These are phyloP conservation scores for Amniculicola lignicola DNA, from an alignment of 495 filamentous ascomycete genomes.

Conservation along the genomic window DNA sequence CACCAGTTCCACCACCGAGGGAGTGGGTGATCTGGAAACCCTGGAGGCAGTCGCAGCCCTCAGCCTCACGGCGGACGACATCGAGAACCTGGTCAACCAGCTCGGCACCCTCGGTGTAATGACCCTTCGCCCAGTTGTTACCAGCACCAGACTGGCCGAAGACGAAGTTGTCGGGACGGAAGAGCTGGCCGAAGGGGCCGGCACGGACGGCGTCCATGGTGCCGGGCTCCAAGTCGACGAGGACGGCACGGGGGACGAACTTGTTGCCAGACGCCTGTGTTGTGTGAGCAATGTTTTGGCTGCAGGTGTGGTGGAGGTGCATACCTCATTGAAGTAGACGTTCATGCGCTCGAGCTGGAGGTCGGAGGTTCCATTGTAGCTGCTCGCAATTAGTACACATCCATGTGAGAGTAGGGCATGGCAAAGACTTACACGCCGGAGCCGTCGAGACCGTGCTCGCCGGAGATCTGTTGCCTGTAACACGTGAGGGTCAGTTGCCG, in stretches of 20 bases:
- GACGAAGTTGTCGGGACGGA: conserved; percentile 99
- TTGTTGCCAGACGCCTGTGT: conserved; percentile 87
- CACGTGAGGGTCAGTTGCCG: conserved; percentile 20
- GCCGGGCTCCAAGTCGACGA: conserved; percentile 97
- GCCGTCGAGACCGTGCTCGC: conserved; percentile 97
- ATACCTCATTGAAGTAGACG: conserved; percentile 99
- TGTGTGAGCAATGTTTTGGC: conserved; percentile 28
- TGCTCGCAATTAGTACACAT: conserved; percentile 40
- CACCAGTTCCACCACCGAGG: conserved; percentile 99
- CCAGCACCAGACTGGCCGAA: conserved; percentile 99
- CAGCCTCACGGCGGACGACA: conserved; percentile 97
- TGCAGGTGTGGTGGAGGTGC: conserved; percentile 28
- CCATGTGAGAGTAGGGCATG: conserved; percentile 8
- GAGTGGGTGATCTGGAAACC: conserved; percentile 99
- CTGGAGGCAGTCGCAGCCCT: conserved; percentile 99
- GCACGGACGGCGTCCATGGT: conserved; percentile 99
- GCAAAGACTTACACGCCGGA: conserved; percentile 72
- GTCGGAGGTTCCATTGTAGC: conserved; percentile 96
- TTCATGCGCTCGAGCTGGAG: conserved; percentile 99
- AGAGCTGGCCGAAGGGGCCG: conserved; percentile 98
- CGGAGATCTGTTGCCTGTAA: conserved; percentile 88
- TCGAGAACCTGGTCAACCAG: conserved; percentile 97
- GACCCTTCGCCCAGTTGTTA: conserved; percentile 99
- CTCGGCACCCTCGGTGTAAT: conserved; percentile 99
- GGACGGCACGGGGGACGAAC: conserved; percentile 98